These are phyloP conservation scores for Boletus rubescentipes DNA, from an alignment of 768 basidiomycete genomes.

Conservation along the genomic window DNA sequence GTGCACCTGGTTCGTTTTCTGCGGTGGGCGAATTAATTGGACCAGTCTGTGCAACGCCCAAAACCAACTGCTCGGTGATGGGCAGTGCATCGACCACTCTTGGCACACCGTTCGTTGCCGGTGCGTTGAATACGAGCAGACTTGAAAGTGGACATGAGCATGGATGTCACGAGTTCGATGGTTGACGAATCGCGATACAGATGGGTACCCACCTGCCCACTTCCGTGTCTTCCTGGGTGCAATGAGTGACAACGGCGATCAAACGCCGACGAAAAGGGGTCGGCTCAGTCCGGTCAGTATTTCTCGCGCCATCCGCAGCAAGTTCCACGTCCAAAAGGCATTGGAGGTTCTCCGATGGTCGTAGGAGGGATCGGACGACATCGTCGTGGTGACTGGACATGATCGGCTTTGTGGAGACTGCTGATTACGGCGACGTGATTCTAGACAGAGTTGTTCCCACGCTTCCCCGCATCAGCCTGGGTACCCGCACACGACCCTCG, in stretches of 20 bases:
- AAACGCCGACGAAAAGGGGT: conserved; percentile 1
- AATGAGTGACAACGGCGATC: conserved; percentile 53
- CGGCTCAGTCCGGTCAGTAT: background rate
- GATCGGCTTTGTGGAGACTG: background rate
- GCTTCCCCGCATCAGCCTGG: conserved; percentile 33
- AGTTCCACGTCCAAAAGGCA: conserved; percentile 42
- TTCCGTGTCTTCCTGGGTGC: conserved; percentile 43
- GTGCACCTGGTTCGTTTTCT: conserved; percentile 25
- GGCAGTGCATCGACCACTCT: conserved; percentile 36
- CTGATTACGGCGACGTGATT: conserved; percentile 11
- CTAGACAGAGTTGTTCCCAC: conserved; percentile 22
- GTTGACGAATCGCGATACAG: too few species aligned
- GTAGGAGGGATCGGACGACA: conserved; percentile 26
- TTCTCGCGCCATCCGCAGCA: conserved; percentile 4
- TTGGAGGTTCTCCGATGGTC: conserved; percentile 46
- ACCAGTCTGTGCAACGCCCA: conserved; percentile 57
- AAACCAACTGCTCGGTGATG: conserved; percentile 51
- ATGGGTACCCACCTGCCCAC: conserved; percentile 50
- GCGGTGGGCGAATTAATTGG: conserved; percentile 35
- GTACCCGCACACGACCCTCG: background rate
- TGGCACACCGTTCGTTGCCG: background rate
- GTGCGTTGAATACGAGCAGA: conserved; percentile 16
- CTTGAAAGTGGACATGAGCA: conserved; percentile 13
- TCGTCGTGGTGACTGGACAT: conserved; percentile 18
- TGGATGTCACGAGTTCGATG: background rate